These are phyloP conservation scores for Neurospora africana DNA, from an alignment of 495 filamentous ascomycete species.

Conservation along the genomic window DNA sequence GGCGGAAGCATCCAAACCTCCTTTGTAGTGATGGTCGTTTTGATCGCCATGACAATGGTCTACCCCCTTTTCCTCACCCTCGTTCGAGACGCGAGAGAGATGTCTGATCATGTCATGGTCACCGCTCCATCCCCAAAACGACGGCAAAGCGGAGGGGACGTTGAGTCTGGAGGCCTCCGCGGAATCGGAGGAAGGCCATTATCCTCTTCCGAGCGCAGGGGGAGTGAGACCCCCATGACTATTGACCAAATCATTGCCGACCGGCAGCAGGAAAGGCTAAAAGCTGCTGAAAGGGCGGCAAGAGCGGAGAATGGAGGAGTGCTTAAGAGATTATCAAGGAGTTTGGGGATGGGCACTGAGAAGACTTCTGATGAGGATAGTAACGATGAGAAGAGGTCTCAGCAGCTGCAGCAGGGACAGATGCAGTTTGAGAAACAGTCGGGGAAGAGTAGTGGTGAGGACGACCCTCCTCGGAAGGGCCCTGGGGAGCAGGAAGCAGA, in stretches of 20 bases:
- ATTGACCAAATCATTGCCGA: background rate
- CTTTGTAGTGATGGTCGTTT: conserved; percentile 24
- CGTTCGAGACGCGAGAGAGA: conserved; percentile 23
- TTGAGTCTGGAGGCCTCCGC: background rate
- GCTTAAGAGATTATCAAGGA: background rate
- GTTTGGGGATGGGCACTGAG: background rate
- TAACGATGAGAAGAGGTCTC: background rate
- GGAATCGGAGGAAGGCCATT: background rate
- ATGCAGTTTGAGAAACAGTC: background rate
- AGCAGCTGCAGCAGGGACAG: background rate
- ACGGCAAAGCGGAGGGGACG: background rate
- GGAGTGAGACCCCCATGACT: background rate
- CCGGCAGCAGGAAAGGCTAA: background rate
- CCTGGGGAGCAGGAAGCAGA: background rate
- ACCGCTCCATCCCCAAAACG: background rate
- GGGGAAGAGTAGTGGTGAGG: background rate
- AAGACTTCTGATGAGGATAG: background rate
- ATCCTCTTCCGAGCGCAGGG: background rate
- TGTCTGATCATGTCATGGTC: conserved; percentile 22
- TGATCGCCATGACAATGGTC: conserved; percentile 23
- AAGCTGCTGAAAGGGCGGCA: background rate
- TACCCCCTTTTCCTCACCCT: conserved; percentile 31
- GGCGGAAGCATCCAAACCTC: conserved; percentile 25
- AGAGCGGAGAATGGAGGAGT: background rate
- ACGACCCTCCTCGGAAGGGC: background rate